Base-by-base conservation (phyloP, 106 monocot species). In the Iris macrosiphon region DNA sequence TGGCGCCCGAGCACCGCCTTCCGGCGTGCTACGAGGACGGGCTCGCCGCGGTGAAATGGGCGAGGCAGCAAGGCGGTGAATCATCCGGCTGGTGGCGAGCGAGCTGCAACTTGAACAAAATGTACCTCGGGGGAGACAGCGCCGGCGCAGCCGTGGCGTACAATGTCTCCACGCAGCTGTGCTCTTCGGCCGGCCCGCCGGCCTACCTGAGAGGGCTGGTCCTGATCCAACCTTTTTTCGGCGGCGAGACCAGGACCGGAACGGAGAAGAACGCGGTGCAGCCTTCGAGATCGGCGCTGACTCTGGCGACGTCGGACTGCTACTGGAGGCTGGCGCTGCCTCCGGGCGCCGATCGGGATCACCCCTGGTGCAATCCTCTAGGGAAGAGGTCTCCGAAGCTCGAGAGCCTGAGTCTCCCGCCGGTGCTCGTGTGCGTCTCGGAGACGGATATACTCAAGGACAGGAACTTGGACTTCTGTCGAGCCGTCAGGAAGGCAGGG, bases 1-100 rank as follows among this genome's bases (percentile, higher is more conserved):
- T 93, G 4, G 71, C 93, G 3, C 93, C 93, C 0, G 93, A 93
- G 72, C 49, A 93, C 68, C 76, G 83, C 30, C 80, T 93, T n/a
- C 87, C 93, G 0, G 72, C 87, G 0, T 83, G 84, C 30, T 88
- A 65, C 42, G 80, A 88, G 3, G 93, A 93, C 49, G 79, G 87
- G 4, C 4, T 64, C 29, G 45, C 53, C 14, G 80, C 72, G 0
- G 34, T 75, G 18, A 67, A 63, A 11, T 93, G 87, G 93, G 23
- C 88, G 23, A 37, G 52, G 40, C 71, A 75, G 33, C 72, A 77
- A 33, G 43, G 38, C 29, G 10, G 40, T n/a, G 49, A 57, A 13
- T 7, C 23, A 35, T 22, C 0, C 7, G 14, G 23, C 31, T 82
- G 73, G 69, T 81, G 78, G 75, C 16, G 40, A 0, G 12, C 18